phyloP scores from a whole-genome alignment of 176 grass and related monocot species.

The Tillandsia leiboldiana region DNA sequence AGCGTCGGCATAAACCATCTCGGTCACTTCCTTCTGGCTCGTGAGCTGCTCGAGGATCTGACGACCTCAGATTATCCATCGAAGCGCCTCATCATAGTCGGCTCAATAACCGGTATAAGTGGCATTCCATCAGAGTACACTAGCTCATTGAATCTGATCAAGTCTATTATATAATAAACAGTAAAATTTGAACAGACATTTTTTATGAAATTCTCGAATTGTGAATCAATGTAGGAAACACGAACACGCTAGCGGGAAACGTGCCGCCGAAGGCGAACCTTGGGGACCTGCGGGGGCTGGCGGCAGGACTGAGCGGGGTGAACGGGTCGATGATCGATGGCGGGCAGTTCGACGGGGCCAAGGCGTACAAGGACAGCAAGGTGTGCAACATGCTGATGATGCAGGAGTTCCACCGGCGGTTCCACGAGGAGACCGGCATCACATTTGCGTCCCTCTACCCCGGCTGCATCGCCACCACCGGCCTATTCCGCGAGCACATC shows the following conservation, averaged over 20 bases:
- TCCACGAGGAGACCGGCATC: conserved; percentile 83
- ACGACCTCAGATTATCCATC: conserved; percentile 70
- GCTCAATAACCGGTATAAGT: conserved; percentile 75
- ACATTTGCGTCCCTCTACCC: conserved; percentile 92
- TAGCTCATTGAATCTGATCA: too few species aligned
- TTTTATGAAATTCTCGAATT: too few species aligned
- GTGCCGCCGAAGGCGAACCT: conserved; percentile 98
- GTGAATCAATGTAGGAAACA: conserved; percentile 46
- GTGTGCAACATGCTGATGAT: conserved; percentile 99
- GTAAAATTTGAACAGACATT: too few species aligned
- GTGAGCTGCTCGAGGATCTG: conserved; percentile 54
- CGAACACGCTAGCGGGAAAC: conserved; percentile 82
- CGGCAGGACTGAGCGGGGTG: conserved; percentile 50
- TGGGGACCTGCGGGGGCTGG: conserved; percentile 69
- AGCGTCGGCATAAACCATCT: conserved; percentile 98
- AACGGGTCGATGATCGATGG: conserved; percentile 85
- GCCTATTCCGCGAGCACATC: conserved; percentile 80
- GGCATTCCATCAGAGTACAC: too few species aligned
- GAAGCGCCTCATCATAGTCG: conserved; percentile 90
- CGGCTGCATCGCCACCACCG: conserved; percentile 93
- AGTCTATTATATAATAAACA: too few species aligned
- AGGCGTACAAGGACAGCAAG: conserved; percentile 99
- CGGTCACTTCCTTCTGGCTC: conserved; percentile 83
- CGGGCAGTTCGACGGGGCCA: conserved; percentile 80
- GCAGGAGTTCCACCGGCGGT: conserved; percentile 83